Base-by-base conservation (phyloP, 73 alveolate species). In the Halteria grandinella region DNA sequence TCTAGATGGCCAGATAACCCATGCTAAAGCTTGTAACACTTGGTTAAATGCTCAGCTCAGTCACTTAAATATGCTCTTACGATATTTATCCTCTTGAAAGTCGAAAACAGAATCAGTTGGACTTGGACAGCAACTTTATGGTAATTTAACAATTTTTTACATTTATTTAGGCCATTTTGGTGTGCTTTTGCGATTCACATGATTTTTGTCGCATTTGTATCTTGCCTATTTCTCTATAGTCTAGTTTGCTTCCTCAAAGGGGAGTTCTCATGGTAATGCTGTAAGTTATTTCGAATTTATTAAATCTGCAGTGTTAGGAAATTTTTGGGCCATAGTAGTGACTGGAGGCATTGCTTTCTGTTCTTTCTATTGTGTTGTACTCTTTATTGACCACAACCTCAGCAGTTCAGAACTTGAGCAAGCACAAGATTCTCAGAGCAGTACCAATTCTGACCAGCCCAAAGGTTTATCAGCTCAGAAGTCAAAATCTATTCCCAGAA, bases 1-100 rank as follows among this genome's bases (percentile, higher is more conserved):
- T 66, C 80, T 5, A 66, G 80, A 47, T 66, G 80, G 80, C 80
- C 80, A 10, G 69, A 66, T 44, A 66, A 66, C 52, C 80, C 80
- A 41, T 66, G 80, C 66, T 66, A 54, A 1, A 45, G 69, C 17
- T 25, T 66, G 34, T 17, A 45, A 52, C 80, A 66, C 45, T 47
- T 66, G 47, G 23, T 66, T 12, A 1, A 27, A 1, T 66, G 40
- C 24, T 66, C 69, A 28, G 80, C 40, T 1, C 11, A 2, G 12
- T 25, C 45, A 5, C 69, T 66, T 3, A 41, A 47, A n/a, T 44
- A 45, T 15, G 43, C 47, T 12, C 18, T 66, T n/a, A 12, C 31
- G 1, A 1, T 66, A 18, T 66, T 66, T 28, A 34, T 66, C 7
- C 50, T 66, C 7, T 45, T 66, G 53, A 66, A 45, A 28, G n/a